phyloP scores from a whole-genome alignment of 2,329 filamentous ascomycete genomes.

The Cladosporium sp. region DNA sequence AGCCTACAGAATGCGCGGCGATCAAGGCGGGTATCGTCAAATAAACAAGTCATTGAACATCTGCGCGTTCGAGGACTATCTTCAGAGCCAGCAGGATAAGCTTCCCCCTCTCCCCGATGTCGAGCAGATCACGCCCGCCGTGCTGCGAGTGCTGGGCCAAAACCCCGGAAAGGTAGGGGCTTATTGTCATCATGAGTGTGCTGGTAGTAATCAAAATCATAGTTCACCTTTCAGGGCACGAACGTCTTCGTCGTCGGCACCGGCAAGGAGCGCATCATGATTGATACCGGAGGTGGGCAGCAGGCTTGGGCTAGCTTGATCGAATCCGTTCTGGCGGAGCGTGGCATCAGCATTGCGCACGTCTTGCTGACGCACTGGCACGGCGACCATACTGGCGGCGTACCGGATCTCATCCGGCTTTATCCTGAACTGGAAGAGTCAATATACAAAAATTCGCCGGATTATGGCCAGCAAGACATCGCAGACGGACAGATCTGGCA shows the following conservation, averaged over 20 bases:
- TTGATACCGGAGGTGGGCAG: slow-evolving; percentile 35
- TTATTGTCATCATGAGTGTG: too few species aligned
- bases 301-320: slow-evolving; percentile 36
- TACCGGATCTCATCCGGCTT: slow-evolving; percentile 35
- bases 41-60: slow-evolving; percentile 25
- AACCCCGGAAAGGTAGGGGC: slow-evolving; percentile 23
- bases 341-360: slow-evolving; percentile 36
- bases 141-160: slow-evolving; percentile 22
- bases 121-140: slow-evolving; percentile 20
- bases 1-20: slow-evolving; percentile 13
- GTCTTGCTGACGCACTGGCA: slow-evolving; percentile 45
- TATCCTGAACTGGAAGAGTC: slow-evolving; percentile 26
- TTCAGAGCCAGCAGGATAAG: slow-evolving; percentile 17
- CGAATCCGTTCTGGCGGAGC: slow-evolving; percentile 26
- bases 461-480: slow-evolving; percentile 31
- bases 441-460: slow-evolving; percentile 38
- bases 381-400: slow-evolving; percentile 42
- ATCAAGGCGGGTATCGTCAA: slow-evolving; percentile 21
- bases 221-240: slow-evolving; percentile 38
- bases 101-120: slow-evolving; percentile 19
- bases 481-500: slow-evolving; percentile 35
- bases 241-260: slow-evolving; percentile 40
- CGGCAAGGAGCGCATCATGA: slow-evolving; percentile 31
- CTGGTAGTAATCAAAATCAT: too few species aligned
- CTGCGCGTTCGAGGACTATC: slow-evolving; percentile 22